A percentile compares a stretch with the other conserved stretches of the same genome.
Conservation (phyloP, 352 stramenopile genomes). For the Phytophthora fragariae region DNA sequence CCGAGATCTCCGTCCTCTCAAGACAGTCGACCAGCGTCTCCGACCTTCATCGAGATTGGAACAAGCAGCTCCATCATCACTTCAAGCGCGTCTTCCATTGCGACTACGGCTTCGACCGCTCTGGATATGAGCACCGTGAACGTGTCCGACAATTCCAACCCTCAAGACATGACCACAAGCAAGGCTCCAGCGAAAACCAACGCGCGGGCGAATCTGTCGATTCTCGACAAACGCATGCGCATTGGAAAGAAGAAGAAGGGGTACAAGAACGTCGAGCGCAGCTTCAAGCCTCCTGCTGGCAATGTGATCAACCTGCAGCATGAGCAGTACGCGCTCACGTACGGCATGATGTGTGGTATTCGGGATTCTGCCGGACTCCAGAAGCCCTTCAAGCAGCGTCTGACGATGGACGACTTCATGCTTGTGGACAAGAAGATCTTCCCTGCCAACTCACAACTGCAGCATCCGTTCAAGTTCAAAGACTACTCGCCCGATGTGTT, state of each 20-base stretch:
- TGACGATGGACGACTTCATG: conserved; percentile 94
- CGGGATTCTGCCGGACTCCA: conserved; percentile 93
- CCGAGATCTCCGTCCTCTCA: conserved; percentile 30
- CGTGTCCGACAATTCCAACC: conserved; percentile 10
- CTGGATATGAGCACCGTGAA: conserved; percentile 18
- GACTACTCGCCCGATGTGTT: conserved; percentile 94
- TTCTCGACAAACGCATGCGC: conserved; percentile 66
- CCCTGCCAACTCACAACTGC: conserved; percentile 75
- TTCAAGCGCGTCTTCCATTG: conserved; percentile 17
- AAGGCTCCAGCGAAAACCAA: conserved; percentile 54
- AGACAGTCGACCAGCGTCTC: conserved; percentile 23
- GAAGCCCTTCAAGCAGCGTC: conserved; percentile 78
- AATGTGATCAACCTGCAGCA: conserved; percentile 90
- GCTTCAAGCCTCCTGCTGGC: conserved; percentile 71
- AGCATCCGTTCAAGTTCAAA: conserved; percentile 91
- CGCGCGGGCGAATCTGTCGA: conserved; percentile 54
- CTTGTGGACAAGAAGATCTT: conserved; percentile 82
- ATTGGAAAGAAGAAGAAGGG: conserved; percentile 62
- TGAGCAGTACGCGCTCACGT: conserved; percentile 97
- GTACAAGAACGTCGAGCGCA: conserved; percentile 60
- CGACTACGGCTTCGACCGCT: conserved; percentile 2
- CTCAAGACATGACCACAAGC: conserved; percentile 38
- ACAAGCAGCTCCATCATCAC: conserved; percentile 39
- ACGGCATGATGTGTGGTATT: conserved; percentile 99
- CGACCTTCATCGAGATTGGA: conserved; percentile 31